These are phyloP conservation scores for Diaporthe vexans DNA, from an alignment of 2,329 filamentous ascomycete genomes.

Conservation along the genomic window DNA sequence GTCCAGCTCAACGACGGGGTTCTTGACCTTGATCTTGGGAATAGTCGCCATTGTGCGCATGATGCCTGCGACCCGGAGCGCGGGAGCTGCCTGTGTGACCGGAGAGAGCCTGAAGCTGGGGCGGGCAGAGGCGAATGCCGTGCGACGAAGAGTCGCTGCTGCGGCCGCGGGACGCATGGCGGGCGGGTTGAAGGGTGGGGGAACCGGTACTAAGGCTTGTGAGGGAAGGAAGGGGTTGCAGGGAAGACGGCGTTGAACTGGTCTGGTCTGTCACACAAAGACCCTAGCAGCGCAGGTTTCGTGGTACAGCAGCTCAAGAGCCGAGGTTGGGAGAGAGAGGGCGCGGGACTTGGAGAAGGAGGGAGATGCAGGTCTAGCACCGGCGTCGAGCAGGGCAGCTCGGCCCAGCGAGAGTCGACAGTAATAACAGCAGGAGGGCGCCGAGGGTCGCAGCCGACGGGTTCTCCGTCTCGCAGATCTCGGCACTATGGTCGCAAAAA, in stretches of 20 bases:
- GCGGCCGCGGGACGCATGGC: constrained; percentile 41
- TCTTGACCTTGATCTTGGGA: constrained; percentile 99
- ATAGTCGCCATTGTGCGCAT: constrained; percentile 67
- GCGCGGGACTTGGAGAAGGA: constrained; percentile 1
- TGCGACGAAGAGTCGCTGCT: constrained; percentile 42
- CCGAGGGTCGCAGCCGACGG: constrained; percentile 35
- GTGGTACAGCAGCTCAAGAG: constrained; percentile 27
- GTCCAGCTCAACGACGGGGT: constrained; percentile 97
- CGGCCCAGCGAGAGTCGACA: constrained; percentile 4
- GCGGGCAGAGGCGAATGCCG: constrained; percentile 35
- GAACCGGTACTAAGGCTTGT: neutral
- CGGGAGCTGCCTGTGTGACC: constrained; percentile 33
- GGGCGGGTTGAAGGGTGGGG: constrained; percentile 19
- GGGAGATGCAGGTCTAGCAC: constrained; percentile 21
- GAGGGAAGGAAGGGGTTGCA: constrained; percentile 3
- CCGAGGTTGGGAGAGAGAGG: constrained; percentile 20
- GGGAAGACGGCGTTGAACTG: constrained; percentile 11
- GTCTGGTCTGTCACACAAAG: neutral
- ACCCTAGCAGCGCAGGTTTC: constrained; percentile 18
- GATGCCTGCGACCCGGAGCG: constrained; percentile 34
- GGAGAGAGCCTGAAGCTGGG: constrained; percentile 35
- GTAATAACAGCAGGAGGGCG: constrained; percentile 29
- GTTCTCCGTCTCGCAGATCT: constrained; percentile 37
- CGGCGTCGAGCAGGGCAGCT: constrained; percentile 8
- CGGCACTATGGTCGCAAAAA: constrained; percentile 32